phyloP scores from a whole-genome alignment of 2,329 filamentous ascomycete species.

The Aspergillus fumigatiaffinis region DNA sequence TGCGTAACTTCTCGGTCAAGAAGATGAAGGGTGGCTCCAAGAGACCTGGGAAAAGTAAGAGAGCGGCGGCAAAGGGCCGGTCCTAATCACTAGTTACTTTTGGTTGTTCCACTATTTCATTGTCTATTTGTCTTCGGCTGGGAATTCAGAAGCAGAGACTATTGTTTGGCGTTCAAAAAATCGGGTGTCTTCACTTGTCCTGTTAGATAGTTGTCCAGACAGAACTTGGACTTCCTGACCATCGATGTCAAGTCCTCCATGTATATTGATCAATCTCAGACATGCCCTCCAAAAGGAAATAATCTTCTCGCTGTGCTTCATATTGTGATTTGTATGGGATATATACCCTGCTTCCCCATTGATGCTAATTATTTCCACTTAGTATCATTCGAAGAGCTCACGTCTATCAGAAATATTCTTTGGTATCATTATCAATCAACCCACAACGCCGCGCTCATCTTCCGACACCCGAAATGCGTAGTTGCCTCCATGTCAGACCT shows the following conservation, averaged over 20 bases:
- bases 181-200: neutral
- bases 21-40: constrained; percentile 68
- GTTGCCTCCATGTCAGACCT: neutral
- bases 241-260: neutral
- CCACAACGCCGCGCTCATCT: neutral
- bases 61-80: constrained; percentile 35
- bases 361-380: neutral
- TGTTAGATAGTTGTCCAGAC: neutral
- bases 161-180: neutral
- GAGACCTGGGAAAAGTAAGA: constrained; percentile 50
- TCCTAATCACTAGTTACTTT: constrained; percentile 5
- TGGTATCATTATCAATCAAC: neutral
- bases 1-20: constrained; percentile 74
- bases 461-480: neutral
- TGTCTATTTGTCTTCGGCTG: neutral
- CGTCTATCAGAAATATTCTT: neutral
- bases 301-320: neutral
- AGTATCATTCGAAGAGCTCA: neutral
- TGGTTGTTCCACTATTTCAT: neutral
- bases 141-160: neutral
- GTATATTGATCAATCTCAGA: neutral
- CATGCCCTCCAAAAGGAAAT: neutral
- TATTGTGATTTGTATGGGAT: neutral
- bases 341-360: neutral
- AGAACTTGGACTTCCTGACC: neutral